Evolutionary conservation across 2,329 filamentous ascomycete genomes (phyloP), one percentile per base, ranked within the genome.

Genomic region (Aspergillus thermomutatus): DNA sequence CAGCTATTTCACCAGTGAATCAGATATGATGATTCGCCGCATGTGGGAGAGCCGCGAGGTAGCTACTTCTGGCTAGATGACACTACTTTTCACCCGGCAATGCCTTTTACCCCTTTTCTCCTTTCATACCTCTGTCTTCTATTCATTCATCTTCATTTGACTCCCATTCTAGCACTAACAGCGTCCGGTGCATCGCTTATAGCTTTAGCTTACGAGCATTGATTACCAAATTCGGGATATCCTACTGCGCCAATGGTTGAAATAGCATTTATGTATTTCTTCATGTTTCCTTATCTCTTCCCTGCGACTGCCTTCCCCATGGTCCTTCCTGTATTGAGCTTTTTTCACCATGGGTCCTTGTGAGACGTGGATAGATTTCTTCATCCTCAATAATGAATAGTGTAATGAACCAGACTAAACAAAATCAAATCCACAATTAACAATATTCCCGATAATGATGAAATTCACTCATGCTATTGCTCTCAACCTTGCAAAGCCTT

Each of bases 21-120:
- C 64, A 4, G 74, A 74, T 34, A 66, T 77, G 64, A 70, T 77
- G 65, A 67, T 77, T 52, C 72, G 74, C 45, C 72, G 75, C 49
- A 74, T 77, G 64, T 77, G 75, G 75, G 73, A 77, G 49, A 76
- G 72, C 54, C 72, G 75, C 49, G 74, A 76, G 53, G 72, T 77
- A 4, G 70, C 74, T 19, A 68, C 66, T 17, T 69, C 67, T 25
- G 70, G 70, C 31, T 75, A 59, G 69, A 49, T 17, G 43, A 49
- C 50, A 60, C 54, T 17, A 37, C 7, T 6, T 17, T 31, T 7
- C 31, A 7, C 14, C 31, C 31, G 14, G 26, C 50, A 41, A 25
- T 11, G 19, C 23, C 37, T 41, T 31, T 21, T 19, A 7, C 11
- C 4, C 37, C 27, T 21, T 21, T 19, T 28, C 27, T 37, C 49